Evolutionary conservation across 2,329 filamentous ascomycete species (phyloP).

Genomic region (Tolypocladium guangdongense): DNA sequence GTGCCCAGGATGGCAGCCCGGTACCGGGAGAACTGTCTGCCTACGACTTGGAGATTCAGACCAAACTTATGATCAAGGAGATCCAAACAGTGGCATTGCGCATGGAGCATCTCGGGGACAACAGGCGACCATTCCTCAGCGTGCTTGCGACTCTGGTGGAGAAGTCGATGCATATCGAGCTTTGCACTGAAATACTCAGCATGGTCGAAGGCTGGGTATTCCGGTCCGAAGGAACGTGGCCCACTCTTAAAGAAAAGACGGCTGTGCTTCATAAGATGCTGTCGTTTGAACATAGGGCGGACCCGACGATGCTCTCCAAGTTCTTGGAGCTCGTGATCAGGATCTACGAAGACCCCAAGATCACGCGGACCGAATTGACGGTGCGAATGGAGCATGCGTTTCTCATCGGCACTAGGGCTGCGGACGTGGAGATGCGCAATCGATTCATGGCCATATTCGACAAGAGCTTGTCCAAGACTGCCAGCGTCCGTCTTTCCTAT

Average conservation of each 20-base stretch:
- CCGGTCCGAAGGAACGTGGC: conserved; percentile 86
- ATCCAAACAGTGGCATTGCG: conserved; percentile 86
- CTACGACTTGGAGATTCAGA: conserved; percentile 80
- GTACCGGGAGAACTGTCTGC: conserved; percentile 48
- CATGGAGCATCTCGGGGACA: conserved; percentile 87
- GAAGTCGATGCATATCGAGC: conserved; percentile 74
- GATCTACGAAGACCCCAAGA: conserved; percentile 96
- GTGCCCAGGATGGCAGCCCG: conserved; percentile 42
- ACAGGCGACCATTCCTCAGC: conserved; percentile 84
- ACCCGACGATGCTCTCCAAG: conserved; percentile 77
- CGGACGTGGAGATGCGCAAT: conserved; percentile 93
- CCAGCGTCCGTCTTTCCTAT: conserved; percentile 79
- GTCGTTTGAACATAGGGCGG: conserved; percentile 76
- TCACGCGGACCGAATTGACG: conserved; percentile 87
- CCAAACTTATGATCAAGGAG: conserved; percentile 84
- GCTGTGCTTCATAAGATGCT: conserved; percentile 99
- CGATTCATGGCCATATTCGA: conserved; percentile 96
- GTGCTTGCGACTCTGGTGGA: conserved; percentile 92
- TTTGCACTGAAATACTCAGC: conserved; percentile 85
- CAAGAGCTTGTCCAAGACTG: conserved; percentile 84
- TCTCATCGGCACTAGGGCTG: conserved; percentile 83
- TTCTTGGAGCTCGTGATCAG: conserved; percentile 94
- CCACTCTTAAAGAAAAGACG: conserved; percentile 96
- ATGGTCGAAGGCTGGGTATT: conserved; percentile 98
- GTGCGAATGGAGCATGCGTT: conserved; percentile 98